Conservation (phyloP, 768 basidiomycete species). For the Podaxis sp. region DNA sequence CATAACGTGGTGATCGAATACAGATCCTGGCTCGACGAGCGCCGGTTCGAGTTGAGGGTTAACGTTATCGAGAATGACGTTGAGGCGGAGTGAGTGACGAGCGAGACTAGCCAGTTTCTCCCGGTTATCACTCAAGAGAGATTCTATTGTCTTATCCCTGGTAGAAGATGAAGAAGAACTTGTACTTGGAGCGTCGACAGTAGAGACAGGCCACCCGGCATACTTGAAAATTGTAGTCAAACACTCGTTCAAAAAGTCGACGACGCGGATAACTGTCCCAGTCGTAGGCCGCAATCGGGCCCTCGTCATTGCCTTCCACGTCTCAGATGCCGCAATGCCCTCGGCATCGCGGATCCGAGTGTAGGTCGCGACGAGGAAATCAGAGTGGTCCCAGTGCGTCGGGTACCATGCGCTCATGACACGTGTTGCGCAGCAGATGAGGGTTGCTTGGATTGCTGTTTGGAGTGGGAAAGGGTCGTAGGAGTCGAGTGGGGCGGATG, state of each 20-base stretch:
- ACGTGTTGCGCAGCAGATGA: constrained; percentile 32
- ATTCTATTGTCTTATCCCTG: background rate
- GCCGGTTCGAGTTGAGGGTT: constrained; percentile 24
- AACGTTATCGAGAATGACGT: constrained; percentile 14
- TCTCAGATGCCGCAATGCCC: constrained; percentile 8
- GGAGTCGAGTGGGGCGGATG: constrained; percentile 17
- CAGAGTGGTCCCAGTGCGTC: constrained; percentile 36
- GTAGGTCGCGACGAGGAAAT: constrained; percentile 32
- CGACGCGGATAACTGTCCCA: constrained; percentile 8
- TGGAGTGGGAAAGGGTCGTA: constrained; percentile 31
- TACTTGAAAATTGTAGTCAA: constrained; percentile 4
- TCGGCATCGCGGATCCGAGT: constrained; percentile 28
- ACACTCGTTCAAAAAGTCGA: constrained; percentile 11
- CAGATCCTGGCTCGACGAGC: constrained; percentile 20
- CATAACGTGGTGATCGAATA: constrained; percentile 25
- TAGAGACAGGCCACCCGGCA: background rate
- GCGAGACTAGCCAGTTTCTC: constrained; percentile 22
- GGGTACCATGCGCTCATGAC: constrained; percentile 41
- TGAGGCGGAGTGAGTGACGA: constrained; percentile 23
- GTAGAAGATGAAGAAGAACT: constrained; percentile 11
- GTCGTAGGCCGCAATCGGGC: constrained; percentile 13
- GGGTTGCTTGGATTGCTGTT: constrained; percentile 35
- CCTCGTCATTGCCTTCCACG: constrained; percentile 24
- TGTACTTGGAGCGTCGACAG: background rate
- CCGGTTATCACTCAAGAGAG: constrained; percentile 9